Evolutionary conservation across 495 filamentous ascomycete genomes (phyloP).

Genomic region (Emericellopsis terricola): DNA sequence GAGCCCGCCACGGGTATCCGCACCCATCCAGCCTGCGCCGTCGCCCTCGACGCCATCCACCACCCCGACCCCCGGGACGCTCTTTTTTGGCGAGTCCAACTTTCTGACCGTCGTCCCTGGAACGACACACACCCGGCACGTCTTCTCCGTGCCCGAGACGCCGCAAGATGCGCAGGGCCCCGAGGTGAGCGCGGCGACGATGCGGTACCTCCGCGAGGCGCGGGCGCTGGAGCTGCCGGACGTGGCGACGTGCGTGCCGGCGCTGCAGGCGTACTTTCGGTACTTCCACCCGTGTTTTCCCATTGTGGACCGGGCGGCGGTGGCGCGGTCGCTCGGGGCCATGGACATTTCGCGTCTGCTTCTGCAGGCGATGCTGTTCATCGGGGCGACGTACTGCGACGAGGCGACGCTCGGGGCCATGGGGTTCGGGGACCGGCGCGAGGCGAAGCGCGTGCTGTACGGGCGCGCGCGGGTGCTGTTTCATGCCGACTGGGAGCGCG

Average conservation of each 20-base stretch:
- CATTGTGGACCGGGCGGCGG: constrained; percentile 43
- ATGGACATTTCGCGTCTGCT: constrained; percentile 48
- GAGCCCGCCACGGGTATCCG: neutral
- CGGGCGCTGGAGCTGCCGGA: constrained; percentile 46
- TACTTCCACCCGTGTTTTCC: constrained; percentile 63
- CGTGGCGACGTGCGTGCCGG: constrained; percentile 34
- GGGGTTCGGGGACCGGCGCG: constrained; percentile 1
- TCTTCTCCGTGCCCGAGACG: constrained; percentile 1
- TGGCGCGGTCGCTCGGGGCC: constrained; percentile 46
- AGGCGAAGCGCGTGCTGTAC: constrained; percentile 2
- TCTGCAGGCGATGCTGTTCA: constrained; percentile 5
- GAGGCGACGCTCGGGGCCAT: neutral
- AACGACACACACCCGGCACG: neutral
- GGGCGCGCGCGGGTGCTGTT: constrained; percentile 23
- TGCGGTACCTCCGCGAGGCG: constrained; percentile 24
- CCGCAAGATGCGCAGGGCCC: neutral
- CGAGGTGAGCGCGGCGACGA: neutral
- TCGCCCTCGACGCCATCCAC: neutral
- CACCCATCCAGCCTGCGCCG: neutral
- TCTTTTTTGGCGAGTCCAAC: constrained; percentile 3
- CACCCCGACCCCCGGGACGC: neutral
- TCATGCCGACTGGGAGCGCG: constrained; percentile 57
- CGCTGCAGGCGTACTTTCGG: constrained; percentile 45
- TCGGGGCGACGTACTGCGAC: neutral
- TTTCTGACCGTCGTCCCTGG: constrained; percentile 2